phyloP scores from a whole-genome alignment of 2,329 filamentous ascomycete genomes.

The Thermoascus crustaceus region DNA sequence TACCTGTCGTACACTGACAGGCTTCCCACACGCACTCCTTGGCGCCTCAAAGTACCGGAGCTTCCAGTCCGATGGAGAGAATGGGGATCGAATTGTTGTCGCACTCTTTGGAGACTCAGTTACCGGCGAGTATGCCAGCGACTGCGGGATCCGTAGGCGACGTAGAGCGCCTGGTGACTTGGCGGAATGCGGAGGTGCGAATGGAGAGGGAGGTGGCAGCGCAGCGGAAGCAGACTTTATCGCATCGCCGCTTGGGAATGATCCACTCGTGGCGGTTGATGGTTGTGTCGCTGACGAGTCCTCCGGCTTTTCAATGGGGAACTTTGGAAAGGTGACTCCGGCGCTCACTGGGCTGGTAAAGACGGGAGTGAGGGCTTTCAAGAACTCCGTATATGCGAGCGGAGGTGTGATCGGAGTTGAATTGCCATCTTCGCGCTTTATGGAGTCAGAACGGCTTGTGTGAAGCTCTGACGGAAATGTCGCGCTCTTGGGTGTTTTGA shows the following conservation, averaged over 20 bases:
- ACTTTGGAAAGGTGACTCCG: conserved; percentile 44
- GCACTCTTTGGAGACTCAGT: conserved; percentile 63
- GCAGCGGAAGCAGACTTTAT: conserved; percentile 51
- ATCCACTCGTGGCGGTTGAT: conserved; percentile 30
- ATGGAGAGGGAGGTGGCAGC: conserved; percentile 53
- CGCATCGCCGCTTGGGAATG: conserved; percentile 47
- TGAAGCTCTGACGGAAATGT: conserved; percentile 49
- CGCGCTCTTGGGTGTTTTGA: conserved; percentile 37
- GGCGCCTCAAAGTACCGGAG: conserved; percentile 53
- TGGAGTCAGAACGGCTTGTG: conserved; percentile 54
- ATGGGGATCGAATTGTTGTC: conserved; percentile 58
- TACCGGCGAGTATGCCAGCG: conserved; percentile 58
- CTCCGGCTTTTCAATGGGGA: conserved; percentile 20
- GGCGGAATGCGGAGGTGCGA: conserved; percentile 49
- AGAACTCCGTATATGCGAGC: conserved; percentile 82
- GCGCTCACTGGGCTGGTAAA: conserved; percentile 61
- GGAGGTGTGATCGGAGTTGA: conserved; percentile 89
- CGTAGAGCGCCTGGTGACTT: conserved; percentile 49
- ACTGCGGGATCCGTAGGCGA: conserved; percentile 68
- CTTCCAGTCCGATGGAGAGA: conserved; percentile 76
- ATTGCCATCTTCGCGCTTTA: conserved; percentile 61
- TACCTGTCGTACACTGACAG: conserved; percentile 70
- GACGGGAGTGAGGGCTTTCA: conserved; percentile 67
- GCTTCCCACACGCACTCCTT: conserved; percentile 55
- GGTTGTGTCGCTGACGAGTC: conserved; percentile 31